Evolutionary conservation across 2,329 filamentous ascomycete species (phyloP), one percentile per base, ranked within the genome.

Genomic region (Mariannaea sp.): DNA sequence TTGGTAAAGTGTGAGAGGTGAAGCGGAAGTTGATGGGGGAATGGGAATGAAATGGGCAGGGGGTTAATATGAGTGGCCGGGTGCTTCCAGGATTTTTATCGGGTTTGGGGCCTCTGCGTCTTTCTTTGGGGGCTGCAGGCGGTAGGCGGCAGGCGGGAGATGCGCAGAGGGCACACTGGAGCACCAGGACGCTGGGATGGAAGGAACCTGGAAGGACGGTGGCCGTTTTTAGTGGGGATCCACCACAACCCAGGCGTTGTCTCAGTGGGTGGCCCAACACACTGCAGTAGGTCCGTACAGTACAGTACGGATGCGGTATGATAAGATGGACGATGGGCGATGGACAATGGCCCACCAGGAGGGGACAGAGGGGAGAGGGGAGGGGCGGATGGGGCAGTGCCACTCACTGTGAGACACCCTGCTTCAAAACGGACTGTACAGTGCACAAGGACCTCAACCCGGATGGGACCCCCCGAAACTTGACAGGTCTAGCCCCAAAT

Each of bases 61-160:
- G 53, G 62, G 60, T 58, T 65, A 65, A 65, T 65, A 65, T 58
- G 58, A 57, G 61, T 54, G 49, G 56, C 35, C 43, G 45, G 44
- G 29, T 39, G 16, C 42, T 36, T 24, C 14, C 32, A 47, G 43
- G 20, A 14, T 27, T 33, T 38, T 38, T 45, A 24, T 22, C 17
- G 22, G 22, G 9, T 19, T 43, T 24, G n/a, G 33, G 7, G 6
- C 3, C 8, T 10, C n/a, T n/a, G n/a, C n/a, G n/a, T n/a, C n/a
- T n/a, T n/a, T n/a, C 16, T 19, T 43, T 24, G n/a, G 33, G 7
- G 6, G 7, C 8, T 10, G 38, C 46, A 19, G 42, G 41, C 49
- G 49, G 38, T 20, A 50, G 38, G 40, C 26, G 48, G 30, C 22
- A 32, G 48, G 47, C 40, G 49, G 46, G 41, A 45, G 41, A 45